A percentile compares a stretch with the other conserved stretches of the same genome.
phyloP scores from a whole-genome alignment of 2,329 filamentous ascomycete genomes.

The Cordyceps javanica region DNA sequence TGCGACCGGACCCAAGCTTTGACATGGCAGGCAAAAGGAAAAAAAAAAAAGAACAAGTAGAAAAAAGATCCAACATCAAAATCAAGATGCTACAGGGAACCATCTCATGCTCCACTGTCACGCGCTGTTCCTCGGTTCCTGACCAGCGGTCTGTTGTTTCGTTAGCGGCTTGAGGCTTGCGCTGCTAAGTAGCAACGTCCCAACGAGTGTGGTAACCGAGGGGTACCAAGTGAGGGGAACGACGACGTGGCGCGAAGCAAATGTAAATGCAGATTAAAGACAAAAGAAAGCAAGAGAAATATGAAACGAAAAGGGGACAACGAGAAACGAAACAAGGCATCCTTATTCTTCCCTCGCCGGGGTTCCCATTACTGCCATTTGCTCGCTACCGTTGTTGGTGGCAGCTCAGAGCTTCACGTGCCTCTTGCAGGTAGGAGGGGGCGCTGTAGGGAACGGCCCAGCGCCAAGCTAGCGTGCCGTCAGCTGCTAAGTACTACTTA shows the following conservation, averaged over 20 bases:
- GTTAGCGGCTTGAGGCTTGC: neutral
- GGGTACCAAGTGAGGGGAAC: neutral
- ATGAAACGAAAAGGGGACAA: too few species aligned
- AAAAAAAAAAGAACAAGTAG: too few species aligned
- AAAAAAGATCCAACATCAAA: too few species aligned
- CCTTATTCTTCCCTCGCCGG: too few species aligned
- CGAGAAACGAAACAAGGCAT: too few species aligned
- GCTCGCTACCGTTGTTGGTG: neutral
- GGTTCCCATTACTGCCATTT: too few species aligned
- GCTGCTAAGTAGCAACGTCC: neutral
- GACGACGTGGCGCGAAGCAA: too few species aligned
- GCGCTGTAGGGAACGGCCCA: neutral
- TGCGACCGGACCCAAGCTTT: too few species aligned
- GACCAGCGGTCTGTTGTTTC: neutral
- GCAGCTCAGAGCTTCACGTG: slow-evolving; percentile 1
- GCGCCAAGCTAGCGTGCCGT: neutral
- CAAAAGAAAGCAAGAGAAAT: too few species aligned
- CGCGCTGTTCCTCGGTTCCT: slow-evolving; percentile 8
- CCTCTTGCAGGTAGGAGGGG: neutral
- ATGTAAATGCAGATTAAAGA: too few species aligned
- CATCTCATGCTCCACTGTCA: neutral
- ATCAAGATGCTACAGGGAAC: too few species aligned
- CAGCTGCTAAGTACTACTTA: slow-evolving; percentile 10
- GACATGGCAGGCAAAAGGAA: too few species aligned
- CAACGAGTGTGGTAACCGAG: neutral